Conservation (phyloP, 768 basidiomycete species). For the Daedaleopsis sinensis region DNA sequence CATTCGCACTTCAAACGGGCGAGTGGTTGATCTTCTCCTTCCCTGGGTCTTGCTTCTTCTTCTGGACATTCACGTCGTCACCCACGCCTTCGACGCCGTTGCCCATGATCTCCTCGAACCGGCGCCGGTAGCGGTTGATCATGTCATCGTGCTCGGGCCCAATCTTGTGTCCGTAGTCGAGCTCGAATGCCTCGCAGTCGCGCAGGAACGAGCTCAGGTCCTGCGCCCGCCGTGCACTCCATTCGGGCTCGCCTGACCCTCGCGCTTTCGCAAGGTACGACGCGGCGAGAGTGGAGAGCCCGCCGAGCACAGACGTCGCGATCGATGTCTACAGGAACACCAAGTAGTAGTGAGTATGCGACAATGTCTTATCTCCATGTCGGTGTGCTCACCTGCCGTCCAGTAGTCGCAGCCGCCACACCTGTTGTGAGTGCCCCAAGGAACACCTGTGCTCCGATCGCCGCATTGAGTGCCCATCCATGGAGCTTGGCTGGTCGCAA, state of each 20-base stretch:
- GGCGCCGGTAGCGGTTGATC: slow-evolving; percentile 38
- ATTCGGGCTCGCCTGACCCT: slow-evolving; percentile 71
- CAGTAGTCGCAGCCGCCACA: slow-evolving; percentile 52
- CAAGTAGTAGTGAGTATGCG: background rate
- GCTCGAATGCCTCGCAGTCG: slow-evolving; percentile 55
- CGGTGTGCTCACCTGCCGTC: slow-evolving; percentile 15
- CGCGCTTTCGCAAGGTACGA: slow-evolving; percentile 73
- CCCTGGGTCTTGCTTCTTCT: slow-evolving; percentile 5
- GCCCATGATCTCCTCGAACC: slow-evolving; percentile 53
- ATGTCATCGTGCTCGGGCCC: slow-evolving; percentile 37
- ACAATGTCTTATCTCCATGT: no score
- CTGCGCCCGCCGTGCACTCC: slow-evolving; percentile 55
- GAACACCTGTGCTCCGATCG: slow-evolving; percentile 65
- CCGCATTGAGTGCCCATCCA: slow-evolving; percentile 42
- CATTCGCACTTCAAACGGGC: slow-evolving; percentile 1
- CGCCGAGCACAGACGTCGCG: slow-evolving; percentile 50
- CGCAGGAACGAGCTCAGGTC: slow-evolving; percentile 71
- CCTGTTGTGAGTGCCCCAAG: slow-evolving; percentile 72
- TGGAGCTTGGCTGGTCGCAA: slow-evolving; percentile 33
- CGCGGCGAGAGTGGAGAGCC: slow-evolving; percentile 67
- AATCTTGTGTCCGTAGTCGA: slow-evolving; percentile 52
- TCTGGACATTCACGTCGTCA: slow-evolving; percentile 9
- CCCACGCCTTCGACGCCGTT: slow-evolving; percentile 30
- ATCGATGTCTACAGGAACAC: slow-evolving; percentile 36
- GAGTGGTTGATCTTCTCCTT: slow-evolving; percentile 7